Evolutionary conservation across 768 basidiomycete species (phyloP).

Genomic region (Amanita rubescens): DNA sequence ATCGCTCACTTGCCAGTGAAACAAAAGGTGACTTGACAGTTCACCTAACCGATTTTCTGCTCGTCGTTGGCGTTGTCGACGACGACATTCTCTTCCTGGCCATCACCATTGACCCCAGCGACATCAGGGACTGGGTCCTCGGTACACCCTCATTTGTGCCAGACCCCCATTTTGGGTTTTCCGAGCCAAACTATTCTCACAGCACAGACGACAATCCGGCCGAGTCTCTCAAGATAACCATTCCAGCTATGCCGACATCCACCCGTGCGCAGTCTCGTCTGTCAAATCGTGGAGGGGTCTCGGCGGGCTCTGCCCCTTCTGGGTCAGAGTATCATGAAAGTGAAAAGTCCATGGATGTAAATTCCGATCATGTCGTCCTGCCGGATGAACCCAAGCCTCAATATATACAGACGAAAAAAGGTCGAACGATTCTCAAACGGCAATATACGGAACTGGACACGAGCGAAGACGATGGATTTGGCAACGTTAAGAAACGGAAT

Average conservation of each 20-base stretch:
- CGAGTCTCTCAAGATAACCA: slow-evolving; percentile 18
- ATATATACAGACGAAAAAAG: slow-evolving; percentile 25
- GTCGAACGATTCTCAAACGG: slow-evolving; percentile 32
- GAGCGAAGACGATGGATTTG: slow-evolving; percentile 16
- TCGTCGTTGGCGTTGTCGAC: slow-evolving; percentile 3
- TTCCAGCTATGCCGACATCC: slow-evolving; percentile 19
- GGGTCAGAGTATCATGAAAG: slow-evolving; percentile 46
- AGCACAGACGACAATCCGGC: background rate
- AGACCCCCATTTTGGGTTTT: slow-evolving; percentile 1
- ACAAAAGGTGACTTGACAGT: slow-evolving; percentile 4
- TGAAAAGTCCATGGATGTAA: slow-evolving; percentile 33
- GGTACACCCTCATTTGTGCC: slow-evolving; percentile 5
- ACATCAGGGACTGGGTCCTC: slow-evolving; percentile 5
- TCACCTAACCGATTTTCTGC: background rate
- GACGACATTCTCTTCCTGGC: background rate
- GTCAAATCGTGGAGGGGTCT: slow-evolving; percentile 25
- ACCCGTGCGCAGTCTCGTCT: slow-evolving; percentile 22
- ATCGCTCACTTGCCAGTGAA: slow-evolving; percentile 1
- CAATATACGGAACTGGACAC: slow-evolving; percentile 27
- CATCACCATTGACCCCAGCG: slow-evolving; percentile 1
- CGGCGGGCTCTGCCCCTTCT: slow-evolving; percentile 25
- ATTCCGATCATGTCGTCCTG: slow-evolving; percentile 18
- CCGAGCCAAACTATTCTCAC: background rate
- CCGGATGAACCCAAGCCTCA: slow-evolving; percentile 22
- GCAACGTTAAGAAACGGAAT: slow-evolving; percentile 8